Percentiles rank a stretch among this genome's conserved stretches.
Evolutionary conservation across 78 protist genomes (phyloP).

Genomic region (Cavenderia fasciculata): DNA sequence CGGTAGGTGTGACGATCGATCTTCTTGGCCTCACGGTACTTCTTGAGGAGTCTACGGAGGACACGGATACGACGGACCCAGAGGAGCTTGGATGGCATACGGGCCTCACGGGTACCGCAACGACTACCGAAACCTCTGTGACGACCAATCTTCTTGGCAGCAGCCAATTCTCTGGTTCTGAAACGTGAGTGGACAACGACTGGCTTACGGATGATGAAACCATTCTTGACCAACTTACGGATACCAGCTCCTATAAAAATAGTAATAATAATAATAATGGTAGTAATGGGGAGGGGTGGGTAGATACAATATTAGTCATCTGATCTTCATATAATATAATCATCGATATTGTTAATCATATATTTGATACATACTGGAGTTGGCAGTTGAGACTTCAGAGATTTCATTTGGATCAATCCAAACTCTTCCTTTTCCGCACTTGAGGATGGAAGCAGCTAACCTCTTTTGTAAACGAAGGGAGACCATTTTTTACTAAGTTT

Average conservation of each 20-base stretch:
- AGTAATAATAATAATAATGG: background rate
- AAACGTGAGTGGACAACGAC: constrained; percentile 93
- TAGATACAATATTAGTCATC: too few species aligned
- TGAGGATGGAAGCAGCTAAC: constrained; percentile 98
- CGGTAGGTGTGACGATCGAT: constrained; percentile 97
- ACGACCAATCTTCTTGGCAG: constrained; percentile 94
- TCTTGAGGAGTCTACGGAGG: constrained; percentile 97
- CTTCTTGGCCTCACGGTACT: constrained; percentile 98
- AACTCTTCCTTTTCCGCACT: constrained; percentile 98
- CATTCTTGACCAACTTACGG: constrained; percentile 95
- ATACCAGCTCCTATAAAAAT: constrained; percentile 72
- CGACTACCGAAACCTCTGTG: constrained; percentile 98
- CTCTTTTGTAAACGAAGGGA: constrained; percentile 96
- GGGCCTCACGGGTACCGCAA: constrained; percentile 98
- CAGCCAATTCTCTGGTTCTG: constrained; percentile 87
- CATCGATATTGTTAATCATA: background rate
- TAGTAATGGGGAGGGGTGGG: too few species aligned
- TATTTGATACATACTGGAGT: constrained; percentile 93
- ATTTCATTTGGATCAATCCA: constrained; percentile 99
- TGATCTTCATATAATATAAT: background rate
- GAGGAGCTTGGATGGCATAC: constrained; percentile 95
- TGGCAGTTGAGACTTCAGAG: constrained; percentile 95
- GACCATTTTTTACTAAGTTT: constrained; percentile 82
- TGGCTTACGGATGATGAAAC: constrained; percentile 96
- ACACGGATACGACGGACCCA: constrained; percentile 99